Percentiles rank a stretch among this genome's conserved stretches.
These are phyloP conservation scores for Candida koratica DNA, from an alignment of 805 yeast species.

Conservation along the genomic window DNA sequence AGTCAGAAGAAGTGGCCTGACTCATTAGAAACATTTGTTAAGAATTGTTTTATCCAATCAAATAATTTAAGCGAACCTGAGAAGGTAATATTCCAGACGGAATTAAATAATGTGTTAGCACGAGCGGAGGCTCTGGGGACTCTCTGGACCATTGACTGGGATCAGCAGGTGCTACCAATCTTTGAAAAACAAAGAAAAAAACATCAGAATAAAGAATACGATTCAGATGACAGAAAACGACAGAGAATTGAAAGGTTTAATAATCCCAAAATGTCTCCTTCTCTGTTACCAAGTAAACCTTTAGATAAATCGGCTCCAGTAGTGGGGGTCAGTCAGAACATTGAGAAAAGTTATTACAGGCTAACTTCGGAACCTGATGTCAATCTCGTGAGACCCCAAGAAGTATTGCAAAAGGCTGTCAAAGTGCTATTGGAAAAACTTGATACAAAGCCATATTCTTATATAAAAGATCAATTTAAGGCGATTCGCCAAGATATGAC, in stretches of 20 bases:
- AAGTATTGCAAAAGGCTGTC: slow-evolving; percentile 56
- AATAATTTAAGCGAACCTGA: slow-evolving; percentile 28
- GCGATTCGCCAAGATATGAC: slow-evolving; percentile 90
- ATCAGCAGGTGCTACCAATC: slow-evolving; percentile 45
- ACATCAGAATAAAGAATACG: slow-evolving; percentile 5
- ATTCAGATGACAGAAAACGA: slow-evolving; percentile 33
- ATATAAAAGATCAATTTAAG: slow-evolving; percentile 84
- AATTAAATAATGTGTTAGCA: slow-evolving; percentile 48
- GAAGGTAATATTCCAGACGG: slow-evolving; percentile 42
- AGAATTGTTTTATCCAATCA: slow-evolving; percentile 41
- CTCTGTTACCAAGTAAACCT: slow-evolving; percentile 2
- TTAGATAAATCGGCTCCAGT: slow-evolving; percentile 20
- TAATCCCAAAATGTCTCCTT: slow-evolving; percentile 13
- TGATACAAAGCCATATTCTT: slow-evolving; percentile 50
- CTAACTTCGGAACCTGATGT: slow-evolving; percentile 93
- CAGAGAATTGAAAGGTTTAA: slow-evolving; percentile 51
- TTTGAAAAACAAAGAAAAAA: slow-evolving; percentile 17
- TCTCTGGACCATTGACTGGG: slow-evolving; percentile 54
- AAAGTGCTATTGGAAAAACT: slow-evolving; percentile 52
- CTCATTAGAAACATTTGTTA: slow-evolving; percentile 49
- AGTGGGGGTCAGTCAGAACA: slow-evolving; percentile 57
- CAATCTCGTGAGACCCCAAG: slow-evolving; percentile 68
- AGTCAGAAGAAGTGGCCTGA: slow-evolving; percentile 45
- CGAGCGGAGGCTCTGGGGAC: slow-evolving; percentile 42
- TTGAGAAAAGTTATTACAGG: slow-evolving; percentile 79